Percentiles rank a stretch among this genome's conserved stretches.
phyloP scores from a whole-genome alignment of 2,329 filamentous ascomycete species.

The Hysterium pulicare region DNA sequence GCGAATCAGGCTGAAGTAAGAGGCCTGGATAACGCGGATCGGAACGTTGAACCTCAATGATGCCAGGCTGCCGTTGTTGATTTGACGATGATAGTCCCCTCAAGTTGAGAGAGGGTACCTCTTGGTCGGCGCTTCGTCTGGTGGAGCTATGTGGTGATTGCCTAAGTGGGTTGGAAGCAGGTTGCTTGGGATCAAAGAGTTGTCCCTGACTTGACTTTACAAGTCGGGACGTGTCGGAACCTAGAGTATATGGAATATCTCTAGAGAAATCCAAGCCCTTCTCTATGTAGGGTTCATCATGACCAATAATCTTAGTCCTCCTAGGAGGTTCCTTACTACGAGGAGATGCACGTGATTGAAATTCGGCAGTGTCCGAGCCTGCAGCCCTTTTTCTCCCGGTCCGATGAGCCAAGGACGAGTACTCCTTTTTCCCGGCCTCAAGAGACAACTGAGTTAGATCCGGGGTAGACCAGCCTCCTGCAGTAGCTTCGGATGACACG shows the following conservation, averaged over 20 bases:
- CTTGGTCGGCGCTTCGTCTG: slow-evolving; percentile 1
- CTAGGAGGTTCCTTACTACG: slow-evolving; percentile 5
- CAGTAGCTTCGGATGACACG: slow-evolving; percentile 22
- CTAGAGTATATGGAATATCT: slow-evolving; percentile 15
- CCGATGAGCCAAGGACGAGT: background rate
- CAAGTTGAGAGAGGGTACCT: slow-evolving; percentile 8
- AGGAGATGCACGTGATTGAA: slow-evolving; percentile 1
- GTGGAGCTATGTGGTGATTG: slow-evolving; percentile 10
- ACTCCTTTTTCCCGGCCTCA: slow-evolving; percentile 3
- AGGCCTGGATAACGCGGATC: slow-evolving; percentile 39
- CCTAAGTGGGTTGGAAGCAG: slow-evolving; percentile 8
- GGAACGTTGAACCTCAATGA: slow-evolving; percentile 33
- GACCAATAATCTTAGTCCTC: slow-evolving; percentile 21
- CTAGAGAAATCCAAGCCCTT: slow-evolving; percentile 19
- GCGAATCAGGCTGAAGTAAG: slow-evolving; percentile 58
- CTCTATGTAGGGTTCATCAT: slow-evolving; percentile 13
- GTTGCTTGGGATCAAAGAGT: slow-evolving; percentile 20
- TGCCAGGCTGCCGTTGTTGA: slow-evolving; percentile 18
- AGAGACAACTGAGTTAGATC: slow-evolving; percentile 30
- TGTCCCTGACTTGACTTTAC: slow-evolving; percentile 14
- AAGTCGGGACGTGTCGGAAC: slow-evolving; percentile 12
- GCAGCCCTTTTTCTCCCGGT: slow-evolving; percentile 2
- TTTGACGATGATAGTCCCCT: background rate
- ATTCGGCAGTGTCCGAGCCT: slow-evolving; percentile 7
- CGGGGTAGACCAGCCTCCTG: slow-evolving; percentile 23